These are phyloP conservation scores for Letharia lupina DNA, from an alignment of 495 filamentous ascomycete genomes.

Conservation along the genomic window DNA sequence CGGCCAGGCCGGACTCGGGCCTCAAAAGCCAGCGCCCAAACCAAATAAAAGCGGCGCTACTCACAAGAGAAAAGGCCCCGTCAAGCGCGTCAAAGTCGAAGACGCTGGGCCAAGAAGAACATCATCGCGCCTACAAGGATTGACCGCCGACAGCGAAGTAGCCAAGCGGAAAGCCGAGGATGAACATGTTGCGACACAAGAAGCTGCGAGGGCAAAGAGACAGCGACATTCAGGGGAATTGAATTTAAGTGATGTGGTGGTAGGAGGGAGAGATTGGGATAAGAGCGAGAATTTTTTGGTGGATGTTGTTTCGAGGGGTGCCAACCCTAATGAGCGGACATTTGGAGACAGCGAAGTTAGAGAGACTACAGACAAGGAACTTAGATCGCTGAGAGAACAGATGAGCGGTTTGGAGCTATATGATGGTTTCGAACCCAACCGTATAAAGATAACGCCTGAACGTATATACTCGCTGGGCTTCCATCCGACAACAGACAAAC, in stretches of 20 bases:
- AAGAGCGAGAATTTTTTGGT: slow-evolving; percentile 44
- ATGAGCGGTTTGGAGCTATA: slow-evolving; percentile 77
- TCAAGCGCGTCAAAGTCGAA: slow-evolving; percentile 43
- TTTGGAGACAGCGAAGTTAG: slow-evolving; percentile 77
- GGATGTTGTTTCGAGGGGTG: slow-evolving; percentile 57
- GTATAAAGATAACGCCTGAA: slow-evolving; percentile 90
- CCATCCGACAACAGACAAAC: slow-evolving; percentile 77
- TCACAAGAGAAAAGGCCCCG: slow-evolving; percentile 42
- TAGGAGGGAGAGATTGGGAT: slow-evolving; percentile 59
- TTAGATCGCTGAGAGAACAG: slow-evolving; percentile 68
- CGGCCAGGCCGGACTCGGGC: slow-evolving; percentile 44
- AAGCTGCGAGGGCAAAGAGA: slow-evolving; percentile 60
- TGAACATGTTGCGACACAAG: slow-evolving; percentile 51
- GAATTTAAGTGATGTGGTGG: slow-evolving; percentile 66
- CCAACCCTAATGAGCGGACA: slow-evolving; percentile 69
- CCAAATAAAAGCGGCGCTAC: slow-evolving; percentile 26
- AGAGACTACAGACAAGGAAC: slow-evolving; percentile 65
- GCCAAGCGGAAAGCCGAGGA: slow-evolving; percentile 76
- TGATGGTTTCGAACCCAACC: slow-evolving; percentile 68
- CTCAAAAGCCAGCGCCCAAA: slow-evolving; percentile 30
- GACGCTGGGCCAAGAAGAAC: slow-evolving; percentile 50
- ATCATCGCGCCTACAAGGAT: slow-evolving; percentile 57
- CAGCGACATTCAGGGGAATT: slow-evolving; percentile 63
- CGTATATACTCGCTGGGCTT: slow-evolving; percentile 82
- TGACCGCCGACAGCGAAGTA: slow-evolving; percentile 61